Evolutionary conservation across 2,329 filamentous ascomycete species (phyloP), one percentile per base, ranked within the genome.

Genomic region (Helotiales sp.): DNA sequence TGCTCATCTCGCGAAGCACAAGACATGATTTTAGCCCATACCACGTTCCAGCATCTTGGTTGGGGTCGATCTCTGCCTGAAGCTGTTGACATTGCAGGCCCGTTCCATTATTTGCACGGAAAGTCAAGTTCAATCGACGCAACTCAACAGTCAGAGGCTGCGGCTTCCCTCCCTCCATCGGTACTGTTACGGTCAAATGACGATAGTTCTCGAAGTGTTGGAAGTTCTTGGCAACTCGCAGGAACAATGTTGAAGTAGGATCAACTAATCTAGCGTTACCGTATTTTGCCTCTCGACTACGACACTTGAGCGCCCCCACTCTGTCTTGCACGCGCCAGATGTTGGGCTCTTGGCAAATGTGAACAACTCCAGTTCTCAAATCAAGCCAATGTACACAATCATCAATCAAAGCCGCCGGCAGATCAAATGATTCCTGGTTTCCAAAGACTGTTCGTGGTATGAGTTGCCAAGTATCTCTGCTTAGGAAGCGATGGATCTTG

Each of bases 331-430:
- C 55, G 12, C 52, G 70, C 79, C 79, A 82, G 1, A 72, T 71
- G n/a, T 67, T 58, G 0, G 77, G 71, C 1, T 69, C 67, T 6
- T 75, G 76, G 8, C 84, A 74, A 22, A 87, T 78, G 44, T 88
- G 80, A 0, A 89, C 50, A 1, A 71, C 52, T 2, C 74, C 72
- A 1, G 70, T 71, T 1, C 58, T 48, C 0, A 85, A 12, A 40
- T 88, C 73, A 3, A 88, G 71, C 84, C 85, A 89, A 60, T 89
- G 66, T 2, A 81, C 73, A 50, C 81, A 87, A 6, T 77, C 70
- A 0, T 80, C 68, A 0, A 85, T 60, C 0, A 89, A 71, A 0
- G 74, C 66, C 0, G 62, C 62, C 0, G 86, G 86, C 0, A 88
- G 69, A 60, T 86, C 83, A 33, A 71, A 76, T 2, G 19, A 59